phyloP scores from a whole-genome alignment of 306 rosid genomes.

The Trifolium repens region DNA sequence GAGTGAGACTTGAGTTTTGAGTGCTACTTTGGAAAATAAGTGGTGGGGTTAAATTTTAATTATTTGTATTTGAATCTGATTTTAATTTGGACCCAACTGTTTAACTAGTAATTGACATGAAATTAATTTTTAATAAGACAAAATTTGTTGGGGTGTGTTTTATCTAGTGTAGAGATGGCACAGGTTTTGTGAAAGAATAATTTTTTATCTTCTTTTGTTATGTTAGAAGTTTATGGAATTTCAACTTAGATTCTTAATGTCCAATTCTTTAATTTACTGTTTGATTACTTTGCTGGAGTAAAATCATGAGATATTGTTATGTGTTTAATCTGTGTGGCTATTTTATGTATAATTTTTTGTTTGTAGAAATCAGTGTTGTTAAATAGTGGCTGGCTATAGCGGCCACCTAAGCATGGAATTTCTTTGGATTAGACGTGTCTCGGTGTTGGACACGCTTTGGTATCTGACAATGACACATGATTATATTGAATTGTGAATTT shows the following conservation, averaged over 20 bases:
- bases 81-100: neutral
- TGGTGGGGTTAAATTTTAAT: slow-evolving; percentile 19
- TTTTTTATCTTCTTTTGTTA: slow-evolving; percentile 13
- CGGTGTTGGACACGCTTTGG: too few species aligned
- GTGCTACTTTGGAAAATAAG: neutral
- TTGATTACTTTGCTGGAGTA: slow-evolving; percentile 15
- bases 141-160: slow-evolving; percentile 32
- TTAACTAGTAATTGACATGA: slow-evolving; percentile 2
- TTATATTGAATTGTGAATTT: too few species aligned
- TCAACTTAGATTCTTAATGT: slow-evolving; percentile 33
- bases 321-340: slow-evolving; percentile 3
- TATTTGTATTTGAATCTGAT: slow-evolving; percentile 26
- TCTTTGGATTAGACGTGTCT: too few species aligned
- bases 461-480: too few species aligned
- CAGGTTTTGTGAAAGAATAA: slow-evolving; percentile 19
- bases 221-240: slow-evolving; percentile 11
- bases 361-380: neutral
- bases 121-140: neutral
- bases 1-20: slow-evolving; percentile 6
- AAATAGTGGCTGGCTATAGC: neutral
- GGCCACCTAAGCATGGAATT: too few species aligned
- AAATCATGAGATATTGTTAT: slow-evolving; percentile 1
- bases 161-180: slow-evolving; percentile 10
- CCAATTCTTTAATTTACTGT: slow-evolving; percentile 4
- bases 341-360: slow-evolving; percentile 12